phyloP scores from a whole-genome alignment of 2,329 filamentous ascomycete genomes.

The Neocatenulostroma microsporum region DNA sequence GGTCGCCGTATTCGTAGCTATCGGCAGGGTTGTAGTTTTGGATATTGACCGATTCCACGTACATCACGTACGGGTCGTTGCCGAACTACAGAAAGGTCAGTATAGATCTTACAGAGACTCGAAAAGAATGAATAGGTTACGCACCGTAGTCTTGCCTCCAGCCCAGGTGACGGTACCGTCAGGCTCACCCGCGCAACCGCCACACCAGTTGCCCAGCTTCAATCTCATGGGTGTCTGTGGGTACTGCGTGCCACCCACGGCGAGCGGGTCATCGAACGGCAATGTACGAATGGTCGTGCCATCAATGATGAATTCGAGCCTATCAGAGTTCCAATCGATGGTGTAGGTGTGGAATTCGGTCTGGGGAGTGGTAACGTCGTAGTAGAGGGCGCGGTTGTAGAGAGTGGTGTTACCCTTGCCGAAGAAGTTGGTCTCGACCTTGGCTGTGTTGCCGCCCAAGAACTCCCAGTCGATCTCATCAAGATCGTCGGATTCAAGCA shows the following conservation, averaged over 20 bases:
- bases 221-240: slow-evolving; percentile 72
- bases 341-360: slow-evolving; percentile 62
- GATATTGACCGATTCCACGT: slow-evolving; percentile 44
- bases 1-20: slow-evolving; percentile 45
- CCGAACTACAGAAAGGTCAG: slow-evolving; percentile 31
- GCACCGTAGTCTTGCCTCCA: slow-evolving; percentile 50
- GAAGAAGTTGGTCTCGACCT: slow-evolving; percentile 77
- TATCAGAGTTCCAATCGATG: slow-evolving; percentile 61
- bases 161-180: slow-evolving; percentile 60
- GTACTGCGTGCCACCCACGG: slow-evolving; percentile 57
- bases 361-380: slow-evolving; percentile 51
- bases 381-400: slow-evolving; percentile 62
- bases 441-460: slow-evolving; percentile 49
- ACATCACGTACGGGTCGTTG: slow-evolving; percentile 45
- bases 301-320: slow-evolving; percentile 64
- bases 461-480: slow-evolving; percentile 76
- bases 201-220: slow-evolving; percentile 62
- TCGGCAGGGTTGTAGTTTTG: slow-evolving; percentile 46
- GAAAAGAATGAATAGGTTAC: no score
- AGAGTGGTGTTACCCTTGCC: slow-evolving; percentile 62
- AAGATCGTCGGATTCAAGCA: slow-evolving; percentile 81
- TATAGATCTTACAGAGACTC: no score
- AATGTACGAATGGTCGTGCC: slow-evolving; percentile 61
- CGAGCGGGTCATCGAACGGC: slow-evolving; percentile 52
- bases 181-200: slow-evolving; percentile 41